Percentiles rank a stretch among this genome's conserved stretches.
Conservation (phyloP, 2,329 filamentous ascomycete species). For the Microdochium bolleyi region DNA sequence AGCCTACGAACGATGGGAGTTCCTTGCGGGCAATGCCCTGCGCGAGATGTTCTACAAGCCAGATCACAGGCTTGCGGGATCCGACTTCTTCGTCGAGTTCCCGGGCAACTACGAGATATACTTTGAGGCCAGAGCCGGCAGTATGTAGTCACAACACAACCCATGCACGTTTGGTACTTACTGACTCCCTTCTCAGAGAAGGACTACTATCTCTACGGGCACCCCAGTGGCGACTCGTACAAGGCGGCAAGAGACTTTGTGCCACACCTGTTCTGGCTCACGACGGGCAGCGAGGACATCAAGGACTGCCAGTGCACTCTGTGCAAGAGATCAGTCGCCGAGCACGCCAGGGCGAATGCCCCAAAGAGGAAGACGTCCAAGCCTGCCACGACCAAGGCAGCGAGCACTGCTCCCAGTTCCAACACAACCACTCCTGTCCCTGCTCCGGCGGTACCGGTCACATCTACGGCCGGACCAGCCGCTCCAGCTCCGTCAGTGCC, state of each 20-base stretch:
- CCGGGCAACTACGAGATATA: background rate
- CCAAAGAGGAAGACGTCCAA: background rate
- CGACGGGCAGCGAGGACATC: background rate
- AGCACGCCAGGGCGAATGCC: background rate
- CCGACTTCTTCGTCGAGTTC: background rate
- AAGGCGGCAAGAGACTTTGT: background rate
- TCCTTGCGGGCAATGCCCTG: background rate
- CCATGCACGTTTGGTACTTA: no score
- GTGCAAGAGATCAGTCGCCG: background rate
- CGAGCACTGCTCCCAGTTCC: background rate
- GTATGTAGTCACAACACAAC: background rate
- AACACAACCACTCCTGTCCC: conserved; percentile 1
- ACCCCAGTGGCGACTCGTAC: conserved; percentile 4
- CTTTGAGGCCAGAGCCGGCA: background rate
- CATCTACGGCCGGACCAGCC: background rate
- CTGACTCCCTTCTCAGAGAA: background rate
- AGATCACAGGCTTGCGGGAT: background rate
- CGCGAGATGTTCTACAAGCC: background rate
- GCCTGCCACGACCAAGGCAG: background rate
- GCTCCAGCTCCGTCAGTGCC: background rate
- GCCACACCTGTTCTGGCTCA: background rate
- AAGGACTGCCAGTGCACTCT: background rate
- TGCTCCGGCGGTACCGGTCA: background rate
- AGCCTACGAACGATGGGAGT: background rate
- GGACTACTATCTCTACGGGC: conserved; percentile 8